Conservation (phyloP, 768 basidiomycete species). For the Mycena amicta region DNA sequence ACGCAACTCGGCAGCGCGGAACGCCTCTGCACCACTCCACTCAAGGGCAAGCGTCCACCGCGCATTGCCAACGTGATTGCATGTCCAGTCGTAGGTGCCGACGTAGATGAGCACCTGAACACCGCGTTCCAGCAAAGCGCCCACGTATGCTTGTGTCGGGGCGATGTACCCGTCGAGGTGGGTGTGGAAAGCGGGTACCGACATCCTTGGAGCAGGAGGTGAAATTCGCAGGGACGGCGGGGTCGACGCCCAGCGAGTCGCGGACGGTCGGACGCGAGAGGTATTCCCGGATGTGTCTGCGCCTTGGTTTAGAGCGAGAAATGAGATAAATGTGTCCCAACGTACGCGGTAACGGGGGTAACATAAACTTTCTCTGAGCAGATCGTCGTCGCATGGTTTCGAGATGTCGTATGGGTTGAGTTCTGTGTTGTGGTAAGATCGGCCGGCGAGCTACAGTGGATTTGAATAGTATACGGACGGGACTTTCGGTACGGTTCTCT, state of each 20-base stretch:
- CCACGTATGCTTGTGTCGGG: constrained; percentile 58
- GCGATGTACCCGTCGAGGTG: constrained; percentile 44
- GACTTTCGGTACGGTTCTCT: constrained; percentile 47
- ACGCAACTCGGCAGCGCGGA: constrained; percentile 39
- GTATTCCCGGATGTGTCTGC: constrained; percentile 49
- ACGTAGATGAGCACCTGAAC: constrained; percentile 72
- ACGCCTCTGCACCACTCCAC: constrained; percentile 64
- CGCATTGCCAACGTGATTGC: constrained; percentile 77
- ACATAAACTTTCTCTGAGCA: constrained; percentile 8
- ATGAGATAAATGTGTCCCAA: not conserved
- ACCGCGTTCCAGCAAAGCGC: constrained; percentile 70
- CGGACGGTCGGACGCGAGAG: constrained; percentile 54
- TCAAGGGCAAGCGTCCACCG: constrained; percentile 69
- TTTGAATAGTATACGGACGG: constrained; percentile 33
- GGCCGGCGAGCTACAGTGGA: not conserved
- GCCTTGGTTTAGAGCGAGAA: not conserved
- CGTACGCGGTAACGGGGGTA: constrained; percentile 21
- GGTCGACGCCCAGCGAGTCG: constrained; percentile 50
- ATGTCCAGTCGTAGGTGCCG: constrained; percentile 73
- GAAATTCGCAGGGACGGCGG: constrained; percentile 39
- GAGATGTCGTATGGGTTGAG: constrained; percentile 62
- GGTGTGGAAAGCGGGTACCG: constrained; percentile 43
- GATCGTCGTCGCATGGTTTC: constrained; percentile 33
- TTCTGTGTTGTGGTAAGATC: constrained; percentile 22
- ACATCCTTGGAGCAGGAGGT: constrained; percentile 47